A percentile compares a stretch with the other conserved stretches of the same genome.
Evolutionary conservation across 352 stramenopile species (phyloP).

Genomic region (Peronospora tabacina): DNA sequence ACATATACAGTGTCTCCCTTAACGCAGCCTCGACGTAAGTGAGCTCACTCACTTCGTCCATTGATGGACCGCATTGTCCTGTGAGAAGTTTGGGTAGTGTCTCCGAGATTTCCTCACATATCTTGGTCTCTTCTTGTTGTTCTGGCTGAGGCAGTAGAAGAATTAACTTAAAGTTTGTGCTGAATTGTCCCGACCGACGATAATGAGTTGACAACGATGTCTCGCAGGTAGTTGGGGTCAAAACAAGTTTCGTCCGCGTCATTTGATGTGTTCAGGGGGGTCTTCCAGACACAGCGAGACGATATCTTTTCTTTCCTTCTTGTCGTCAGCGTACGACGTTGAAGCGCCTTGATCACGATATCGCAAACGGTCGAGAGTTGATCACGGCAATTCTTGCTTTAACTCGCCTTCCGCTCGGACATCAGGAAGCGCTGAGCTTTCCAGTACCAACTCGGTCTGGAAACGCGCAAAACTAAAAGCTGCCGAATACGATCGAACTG

Average conservation of each 20-base stretch:
- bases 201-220: constrained; percentile 74
- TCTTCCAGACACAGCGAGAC: constrained; percentile 45
- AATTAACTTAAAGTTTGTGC: constrained; percentile 70
- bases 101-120: constrained; percentile 35
- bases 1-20: constrained; percentile 57
- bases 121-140: constrained; percentile 39
- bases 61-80: constrained; percentile 17
- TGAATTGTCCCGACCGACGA: constrained; percentile 74
- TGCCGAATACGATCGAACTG: constrained; percentile 41
- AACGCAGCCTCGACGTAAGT: constrained; percentile 42
- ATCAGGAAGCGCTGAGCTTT: constrained; percentile 31
- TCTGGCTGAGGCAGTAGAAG: constrained; percentile 46
- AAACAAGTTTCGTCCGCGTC: constrained; percentile 11
- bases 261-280: constrained; percentile 11
- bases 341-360: constrained; percentile 34
- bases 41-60: constrained; percentile 40
- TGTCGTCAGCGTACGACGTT: constrained; percentile 9
- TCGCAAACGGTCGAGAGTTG: constrained; percentile 38
- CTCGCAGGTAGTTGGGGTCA: constrained; percentile 44
- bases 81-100: constrained; percentile 23
- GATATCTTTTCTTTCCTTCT: constrained; percentile 23
- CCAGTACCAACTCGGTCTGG: constrained; percentile 39
- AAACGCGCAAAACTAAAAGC: constrained; percentile 23
- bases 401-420: constrained; percentile 33
- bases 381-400: constrained; percentile 35